These are phyloP conservation scores for Ilex aquifolium DNA, from an alignment of 257 asterid species.

Conservation along the genomic window DNA sequence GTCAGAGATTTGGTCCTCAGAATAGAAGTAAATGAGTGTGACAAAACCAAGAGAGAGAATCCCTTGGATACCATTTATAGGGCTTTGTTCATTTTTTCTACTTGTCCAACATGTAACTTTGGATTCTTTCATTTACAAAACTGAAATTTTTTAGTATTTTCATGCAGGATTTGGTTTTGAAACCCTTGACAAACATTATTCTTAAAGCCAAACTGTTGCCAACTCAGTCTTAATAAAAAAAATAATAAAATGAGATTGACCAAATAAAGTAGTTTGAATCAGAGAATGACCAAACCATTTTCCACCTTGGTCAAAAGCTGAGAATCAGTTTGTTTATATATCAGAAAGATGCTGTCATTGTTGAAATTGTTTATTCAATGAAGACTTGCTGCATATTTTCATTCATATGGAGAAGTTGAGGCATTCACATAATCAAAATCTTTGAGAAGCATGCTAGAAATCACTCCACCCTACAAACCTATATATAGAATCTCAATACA, in stretches of 20 bases:
- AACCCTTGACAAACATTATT: conserved; percentile 15
- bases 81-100: not conserved
- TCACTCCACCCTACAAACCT: too few species aligned
- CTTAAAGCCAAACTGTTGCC: not conserved
- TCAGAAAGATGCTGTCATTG: too few species aligned
- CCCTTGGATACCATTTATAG: conserved; percentile 1
- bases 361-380: too few species aligned
- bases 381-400: too few species aligned
- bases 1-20: conserved; percentile 17
- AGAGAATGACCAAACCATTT: not conserved
- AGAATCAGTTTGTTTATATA: not conserved
- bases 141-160: conserved; percentile 1
- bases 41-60: conserved; percentile 2
- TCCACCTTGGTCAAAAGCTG: not conserved
- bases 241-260: not conserved
- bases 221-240: not conserved
- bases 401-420: too few species aligned
- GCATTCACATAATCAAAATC: too few species aligned
- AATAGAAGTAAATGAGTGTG: not conserved
- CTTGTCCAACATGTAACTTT: conserved; percentile 10
- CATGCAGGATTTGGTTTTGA: conserved; percentile 22
- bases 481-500: too few species aligned
- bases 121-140: conserved; percentile 18
- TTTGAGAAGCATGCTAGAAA: too few species aligned
- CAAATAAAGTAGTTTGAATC: not conserved